Evolutionary conservation across 805 yeast species (phyloP).

Genomic region (Yarrowia deformans): DNA sequence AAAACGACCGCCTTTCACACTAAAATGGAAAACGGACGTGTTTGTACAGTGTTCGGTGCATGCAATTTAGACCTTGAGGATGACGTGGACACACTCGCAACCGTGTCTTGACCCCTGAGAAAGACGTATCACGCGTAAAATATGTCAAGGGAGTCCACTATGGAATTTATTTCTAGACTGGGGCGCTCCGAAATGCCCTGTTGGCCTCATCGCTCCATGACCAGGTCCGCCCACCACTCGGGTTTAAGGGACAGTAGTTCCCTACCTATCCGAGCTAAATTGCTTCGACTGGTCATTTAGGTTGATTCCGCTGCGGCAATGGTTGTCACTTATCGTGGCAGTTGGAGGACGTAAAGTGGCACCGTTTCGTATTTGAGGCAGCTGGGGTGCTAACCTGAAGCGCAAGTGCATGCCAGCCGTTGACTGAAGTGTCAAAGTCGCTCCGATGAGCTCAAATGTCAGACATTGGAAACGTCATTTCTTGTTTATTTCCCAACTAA

Average conservation of each 20-base stretch:
- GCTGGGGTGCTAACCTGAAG: not conserved
- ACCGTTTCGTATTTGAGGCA: not conserved
- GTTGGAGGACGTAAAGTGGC: not conserved
- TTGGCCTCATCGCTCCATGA: not conserved
- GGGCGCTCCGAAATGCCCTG: not conserved
- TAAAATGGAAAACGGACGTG: not conserved
- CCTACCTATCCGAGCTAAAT: constrained; percentile 16
- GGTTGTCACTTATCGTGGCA: not conserved
- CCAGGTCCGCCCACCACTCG: not conserved
- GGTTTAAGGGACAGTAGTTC: not conserved
- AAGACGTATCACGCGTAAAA: constrained; percentile 3
- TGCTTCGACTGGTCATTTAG: constrained; percentile 25
- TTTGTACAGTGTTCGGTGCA: constrained; percentile 30
- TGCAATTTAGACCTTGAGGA: constrained; percentile 9
- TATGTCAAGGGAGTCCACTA: not conserved
- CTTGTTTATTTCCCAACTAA: no score
- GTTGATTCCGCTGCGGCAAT: constrained; percentile 15
- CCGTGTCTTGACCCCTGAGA: constrained; percentile 14
- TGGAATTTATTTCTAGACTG: not conserved
- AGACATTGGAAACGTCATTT: no score
- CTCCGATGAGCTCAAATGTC: no score
- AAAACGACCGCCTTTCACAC: not conserved
- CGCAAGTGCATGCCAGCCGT: no score
- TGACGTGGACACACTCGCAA: not conserved
- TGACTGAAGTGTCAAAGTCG: no score